Percentiles rank a stretch among this genome's conserved stretches.
phyloP scores from a whole-genome alignment of 805 yeast species.

The Monosporozyma unispora region DNA sequence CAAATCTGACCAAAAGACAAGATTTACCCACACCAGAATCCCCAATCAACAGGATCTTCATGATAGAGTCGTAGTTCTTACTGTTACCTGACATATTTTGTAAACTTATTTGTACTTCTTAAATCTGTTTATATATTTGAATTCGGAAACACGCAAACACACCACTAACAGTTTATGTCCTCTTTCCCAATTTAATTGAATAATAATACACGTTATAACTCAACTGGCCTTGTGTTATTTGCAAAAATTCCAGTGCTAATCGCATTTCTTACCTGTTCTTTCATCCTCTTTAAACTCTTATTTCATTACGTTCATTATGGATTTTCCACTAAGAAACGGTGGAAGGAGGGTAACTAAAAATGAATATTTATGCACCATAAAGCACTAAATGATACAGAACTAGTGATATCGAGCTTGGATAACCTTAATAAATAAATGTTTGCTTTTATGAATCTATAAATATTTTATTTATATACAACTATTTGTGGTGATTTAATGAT shows the following conservation, averaged over 20 bases:
- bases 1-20: constrained; percentile 83
- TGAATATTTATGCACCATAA: neutral
- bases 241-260: no score
- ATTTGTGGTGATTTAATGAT: neutral
- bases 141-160: neutral
- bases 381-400: no score
- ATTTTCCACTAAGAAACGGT: neutral
- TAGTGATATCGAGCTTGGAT: no score
- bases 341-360: neutral
- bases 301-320: neutral
- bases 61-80: constrained; percentile 65
- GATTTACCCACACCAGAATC: constrained; percentile 90
- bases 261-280: neutral
- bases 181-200: neutral
- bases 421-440: no score
- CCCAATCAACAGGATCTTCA: constrained; percentile 88
- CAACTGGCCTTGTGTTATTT: neutral
- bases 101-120: neutral
- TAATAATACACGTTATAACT: neutral
- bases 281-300: neutral
- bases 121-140: neutral
- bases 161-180: neutral
- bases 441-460: neutral
- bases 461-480: neutral
- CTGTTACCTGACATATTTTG: constrained; percentile 25